Percentiles rank a stretch among this genome's conserved stretches.
phyloP scores from a whole-genome alignment of 495 filamentous ascomycete species.

The Trichocladium antarcticum region DNA sequence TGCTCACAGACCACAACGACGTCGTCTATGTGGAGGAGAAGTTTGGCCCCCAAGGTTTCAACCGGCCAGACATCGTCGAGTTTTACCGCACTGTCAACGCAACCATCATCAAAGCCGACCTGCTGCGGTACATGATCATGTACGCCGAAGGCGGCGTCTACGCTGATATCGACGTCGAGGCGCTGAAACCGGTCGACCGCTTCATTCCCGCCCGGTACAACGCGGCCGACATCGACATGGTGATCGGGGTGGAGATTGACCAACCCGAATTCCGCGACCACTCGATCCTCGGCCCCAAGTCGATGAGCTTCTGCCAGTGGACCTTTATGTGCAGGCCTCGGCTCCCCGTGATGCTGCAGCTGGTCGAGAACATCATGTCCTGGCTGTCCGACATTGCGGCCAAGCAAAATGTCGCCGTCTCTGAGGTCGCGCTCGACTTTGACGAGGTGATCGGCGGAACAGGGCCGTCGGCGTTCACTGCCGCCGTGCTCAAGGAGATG shows the following conservation, averaged over 20 bases:
- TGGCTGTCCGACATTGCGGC: conserved; percentile 43
- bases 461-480: conserved; percentile 52
- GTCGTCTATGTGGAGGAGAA: conserved; percentile 45
- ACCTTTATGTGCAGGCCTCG: conserved; percentile 50
- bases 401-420: conserved; percentile 39
- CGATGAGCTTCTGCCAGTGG: conserved; percentile 53
- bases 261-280: conserved; percentile 47
- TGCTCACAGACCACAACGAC: conserved; percentile 49
- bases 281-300: conserved; percentile 49
- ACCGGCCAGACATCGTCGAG: conserved; percentile 48
- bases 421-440: conserved; percentile 47
- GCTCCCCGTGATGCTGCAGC: conserved; percentile 46
- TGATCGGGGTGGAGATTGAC: conserved; percentile 54
- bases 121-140: conserved; percentile 46
- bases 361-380: conserved; percentile 46
- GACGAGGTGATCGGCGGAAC: conserved; percentile 54
- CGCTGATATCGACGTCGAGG: conserved; percentile 46
- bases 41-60: conserved; percentile 42
- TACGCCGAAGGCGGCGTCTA: conserved; percentile 46
- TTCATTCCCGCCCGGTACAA: conserved; percentile 43
- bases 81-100: conserved; percentile 42
- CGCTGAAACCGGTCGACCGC: conserved; percentile 32
- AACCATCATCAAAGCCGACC: conserved; percentile 49
- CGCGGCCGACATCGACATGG: conserved; percentile 41
- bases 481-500: conserved; percentile 42